Conservation (phyloP, 192 early-diverging fungal species). For the Rhizophagus clarus region DNA sequence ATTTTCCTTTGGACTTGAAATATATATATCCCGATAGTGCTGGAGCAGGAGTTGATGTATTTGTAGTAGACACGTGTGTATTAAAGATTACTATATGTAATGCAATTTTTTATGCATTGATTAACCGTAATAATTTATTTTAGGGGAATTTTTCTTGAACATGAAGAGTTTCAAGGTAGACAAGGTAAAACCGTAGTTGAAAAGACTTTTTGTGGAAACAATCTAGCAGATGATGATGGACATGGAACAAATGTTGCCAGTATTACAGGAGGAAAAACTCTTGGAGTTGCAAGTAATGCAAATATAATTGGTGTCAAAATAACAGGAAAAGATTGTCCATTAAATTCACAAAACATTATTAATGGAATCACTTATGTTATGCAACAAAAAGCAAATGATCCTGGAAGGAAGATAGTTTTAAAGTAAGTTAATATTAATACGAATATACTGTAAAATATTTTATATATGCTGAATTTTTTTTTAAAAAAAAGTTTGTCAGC, state of each 20-base stretch:
- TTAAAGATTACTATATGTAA: slow-evolving; percentile 35
- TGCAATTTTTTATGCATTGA: slow-evolving; percentile 56
- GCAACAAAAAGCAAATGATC: slow-evolving; percentile 30
- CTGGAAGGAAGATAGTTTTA: slow-evolving; percentile 27
- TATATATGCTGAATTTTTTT: slow-evolving; percentile 50
- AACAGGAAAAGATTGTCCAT: slow-evolving; percentile 56
- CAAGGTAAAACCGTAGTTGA: slow-evolving; percentile 10
- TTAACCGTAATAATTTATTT: slow-evolving; percentile 35
- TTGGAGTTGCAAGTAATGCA: slow-evolving; percentile 69
- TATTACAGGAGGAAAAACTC: slow-evolving; percentile 52
- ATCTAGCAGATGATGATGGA: slow-evolving; percentile 47
- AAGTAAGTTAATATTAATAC: slow-evolving; percentile 35
- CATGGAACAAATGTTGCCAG: slow-evolving; percentile 64
- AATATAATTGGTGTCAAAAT: slow-evolving; percentile 62
- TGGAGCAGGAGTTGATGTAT: slow-evolving; percentile 45
- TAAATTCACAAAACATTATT: slow-evolving; percentile 51
- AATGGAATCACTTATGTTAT: slow-evolving; percentile 53
- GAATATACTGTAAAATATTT: slow-evolving; percentile 63
- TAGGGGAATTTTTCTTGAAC: slow-evolving; percentile 41
- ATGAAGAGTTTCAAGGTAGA: slow-evolving; percentile 91
- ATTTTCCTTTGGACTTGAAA: background rate
- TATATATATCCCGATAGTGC: slow-evolving; percentile 36
- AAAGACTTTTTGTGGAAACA: slow-evolving; percentile 18
- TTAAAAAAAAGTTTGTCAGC: slow-evolving; percentile 18
- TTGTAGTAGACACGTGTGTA: slow-evolving; percentile 57